Base-by-base conservation (phyloP, 202 grass and related monocot species). In the Eragrostis tef region DNA sequence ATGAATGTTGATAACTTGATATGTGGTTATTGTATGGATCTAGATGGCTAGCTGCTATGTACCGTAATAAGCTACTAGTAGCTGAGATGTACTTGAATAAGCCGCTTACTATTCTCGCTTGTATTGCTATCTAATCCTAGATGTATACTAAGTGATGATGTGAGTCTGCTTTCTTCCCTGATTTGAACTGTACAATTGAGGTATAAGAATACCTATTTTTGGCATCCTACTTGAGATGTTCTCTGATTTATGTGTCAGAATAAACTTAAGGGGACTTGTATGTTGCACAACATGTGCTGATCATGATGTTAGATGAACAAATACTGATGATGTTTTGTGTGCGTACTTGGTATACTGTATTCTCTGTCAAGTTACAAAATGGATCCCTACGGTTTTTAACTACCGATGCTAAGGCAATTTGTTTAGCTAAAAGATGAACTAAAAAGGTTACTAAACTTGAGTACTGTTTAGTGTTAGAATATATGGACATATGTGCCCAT, bases 41-140 rank as follows among this genome's bases (percentile, higher is more conserved):
- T 86, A 75, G 74, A 71, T 79, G 47, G 69, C 34, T 86, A 90
- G 88, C 53, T 79, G 79, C 52, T 83, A 48, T 67, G 79, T 75
- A 64, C 83, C 44, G 83, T 72, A 86, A 90, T 90, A 83, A 90
- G 77, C 70, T 82, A 71, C 79, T 71, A 19, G 43, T 86, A 77
- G 85, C 79, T 82, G 72, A 82, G 72, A 81, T 71, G 64, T 82
- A 69, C 85, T 71, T 66, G 70, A 77, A 87, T 89, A 89, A 77
- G 74, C 45, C 39, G 21, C 74, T 29, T 31, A 70, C 15, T 75
- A 19, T 86, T 86, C 76, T 79, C 84, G 17, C 53, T 53, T 82
- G 79, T 78, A 82, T 45, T 53, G 56, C 71, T 78, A 81, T 76
- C 79, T 80, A 80, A 84, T 84, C 75, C 62, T 79, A 85, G 34